Percentiles rank a stretch among this genome's conserved stretches.
Evolutionary conservation across 495 filamentous ascomycete genomes (phyloP).

Genomic region (Aspergillus sclerotioniger): DNA sequence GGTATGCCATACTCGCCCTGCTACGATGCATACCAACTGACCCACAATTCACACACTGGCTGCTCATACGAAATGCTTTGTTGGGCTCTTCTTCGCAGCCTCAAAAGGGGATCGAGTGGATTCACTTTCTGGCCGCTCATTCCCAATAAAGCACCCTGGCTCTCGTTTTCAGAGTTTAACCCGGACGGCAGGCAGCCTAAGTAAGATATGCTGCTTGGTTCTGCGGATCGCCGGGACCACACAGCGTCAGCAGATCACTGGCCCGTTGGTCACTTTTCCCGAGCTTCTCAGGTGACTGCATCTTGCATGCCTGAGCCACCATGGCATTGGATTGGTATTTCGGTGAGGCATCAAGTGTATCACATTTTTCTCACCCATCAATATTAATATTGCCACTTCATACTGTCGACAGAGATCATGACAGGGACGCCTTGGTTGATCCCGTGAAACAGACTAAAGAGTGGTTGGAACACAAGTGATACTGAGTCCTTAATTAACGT

Average conservation of each 20-base stretch:
- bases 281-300: slow-evolving; percentile 14
- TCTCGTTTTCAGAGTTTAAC: slow-evolving; percentile 9
- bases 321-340: neutral
- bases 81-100: too few species aligned
- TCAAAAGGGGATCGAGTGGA: neutral
- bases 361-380: too few species aligned
- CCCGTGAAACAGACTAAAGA: too few species aligned
- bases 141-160: slow-evolving; percentile 6
- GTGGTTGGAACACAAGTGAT: too few species aligned
- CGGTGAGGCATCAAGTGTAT: neutral
- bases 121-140: neutral
- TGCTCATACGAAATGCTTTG: too few species aligned
- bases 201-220: slow-evolving; percentile 6
- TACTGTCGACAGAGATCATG: too few species aligned
- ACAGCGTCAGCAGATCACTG: slow-evolving; percentile 16
- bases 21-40: too few species aligned
- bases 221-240: slow-evolving; percentile 11
- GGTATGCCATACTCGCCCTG: too few species aligned
- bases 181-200: slow-evolving; percentile 2
- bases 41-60: too few species aligned
- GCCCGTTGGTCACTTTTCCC: slow-evolving; percentile 4
- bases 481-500: too few species aligned
- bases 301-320: neutral
- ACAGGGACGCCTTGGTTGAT: too few species aligned
- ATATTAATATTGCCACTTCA: too few species aligned